Base-by-base conservation (phyloP, 495 filamentous ascomycete species). In the Podospora bellae-mahoneyi region DNA sequence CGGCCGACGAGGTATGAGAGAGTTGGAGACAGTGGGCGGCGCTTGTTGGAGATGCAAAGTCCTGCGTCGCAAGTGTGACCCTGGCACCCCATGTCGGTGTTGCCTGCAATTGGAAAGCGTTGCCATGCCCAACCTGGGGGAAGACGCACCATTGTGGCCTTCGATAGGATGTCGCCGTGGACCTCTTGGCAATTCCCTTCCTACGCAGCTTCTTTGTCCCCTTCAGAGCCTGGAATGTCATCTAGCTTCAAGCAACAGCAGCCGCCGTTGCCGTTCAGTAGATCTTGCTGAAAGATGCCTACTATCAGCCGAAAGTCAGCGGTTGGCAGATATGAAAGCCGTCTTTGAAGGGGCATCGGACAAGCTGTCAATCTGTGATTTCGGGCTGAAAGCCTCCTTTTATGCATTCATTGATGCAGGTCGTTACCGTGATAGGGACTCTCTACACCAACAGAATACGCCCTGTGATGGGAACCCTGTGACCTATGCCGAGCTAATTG, bases 21-120 rank as follows among this genome's bases (percentile, higher is more conserved):
- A 64, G 4, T 44, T 77, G 6, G 75, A 77, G 32, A 66, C 28
- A 0, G 75, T 64, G 9, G 72, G 73, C 15, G 73, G 76, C 30
- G 76, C 77, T 18, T 79, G 77, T 61, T 79, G 77, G 77, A 69
- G 77, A 68, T 79, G 77, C 65, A 77, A 73, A 44, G 73, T 78
- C 7, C 72, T 79, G 28, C 71, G 76, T 58, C 53, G 30, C n/a
- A 55, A 79, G 76, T 79, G 77, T 60, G 75, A 76, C 48, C 70
- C 73, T 2, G 74, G 73, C 6, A 71, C 39, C 39, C 69, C 73
- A 1, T 79, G 77, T 60, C 62, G 73, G 9, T 75, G 72, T 53
- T 79, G 77, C 27, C 53, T 76, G 7, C 74, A 48, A 13, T 10
- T 48, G 7, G 39, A 76, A 30, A 72, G 64, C 20, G 72, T 75